Evolutionary conservation across 1,284 basidiomycete species (phyloP).

Genomic region (Sanguinoderma infundibulare): DNA sequence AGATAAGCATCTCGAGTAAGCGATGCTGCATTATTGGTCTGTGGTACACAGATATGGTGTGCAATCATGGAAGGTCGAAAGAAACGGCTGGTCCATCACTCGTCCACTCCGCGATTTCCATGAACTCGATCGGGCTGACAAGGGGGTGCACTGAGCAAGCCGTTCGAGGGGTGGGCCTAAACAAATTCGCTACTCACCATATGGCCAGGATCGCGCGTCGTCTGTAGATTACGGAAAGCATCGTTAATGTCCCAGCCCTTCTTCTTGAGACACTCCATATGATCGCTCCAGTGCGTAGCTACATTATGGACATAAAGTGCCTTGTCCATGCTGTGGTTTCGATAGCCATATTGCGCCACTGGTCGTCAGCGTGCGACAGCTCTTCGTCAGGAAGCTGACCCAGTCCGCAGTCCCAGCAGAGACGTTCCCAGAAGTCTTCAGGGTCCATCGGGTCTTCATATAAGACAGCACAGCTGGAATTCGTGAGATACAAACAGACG

Average conservation of each 20-base stretch:
- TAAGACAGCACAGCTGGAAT: neutral
- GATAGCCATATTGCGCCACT: slow-evolving; percentile 7
- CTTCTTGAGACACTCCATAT: neutral
- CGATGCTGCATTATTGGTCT: too few species aligned
- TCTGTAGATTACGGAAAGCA: neutral
- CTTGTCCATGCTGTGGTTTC: neutral
- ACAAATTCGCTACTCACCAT: slow-evolving; percentile 1
- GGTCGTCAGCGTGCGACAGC: neutral
- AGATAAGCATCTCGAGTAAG: too few species aligned
- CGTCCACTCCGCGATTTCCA: neutral
- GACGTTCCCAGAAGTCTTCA: slow-evolving; percentile 2
- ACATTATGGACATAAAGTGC: neutral
- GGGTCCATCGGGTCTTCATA: neutral
- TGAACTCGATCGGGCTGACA: neutral
- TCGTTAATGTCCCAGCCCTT: neutral
- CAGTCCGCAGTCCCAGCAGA: slow-evolving; percentile 5
- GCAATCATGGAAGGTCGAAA: neutral
- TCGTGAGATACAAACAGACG: slow-evolving; percentile 23
- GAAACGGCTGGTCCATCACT: neutral
- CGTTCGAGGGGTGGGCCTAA: neutral
- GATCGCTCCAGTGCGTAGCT: neutral
- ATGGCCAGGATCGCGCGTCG: neutral
- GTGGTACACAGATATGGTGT: too few species aligned
- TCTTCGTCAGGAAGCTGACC: neutral
- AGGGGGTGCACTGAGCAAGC: neutral